Evolutionary conservation across 2,329 filamentous ascomycete genomes (phyloP).

Genomic region (Penicillium sp.): DNA sequence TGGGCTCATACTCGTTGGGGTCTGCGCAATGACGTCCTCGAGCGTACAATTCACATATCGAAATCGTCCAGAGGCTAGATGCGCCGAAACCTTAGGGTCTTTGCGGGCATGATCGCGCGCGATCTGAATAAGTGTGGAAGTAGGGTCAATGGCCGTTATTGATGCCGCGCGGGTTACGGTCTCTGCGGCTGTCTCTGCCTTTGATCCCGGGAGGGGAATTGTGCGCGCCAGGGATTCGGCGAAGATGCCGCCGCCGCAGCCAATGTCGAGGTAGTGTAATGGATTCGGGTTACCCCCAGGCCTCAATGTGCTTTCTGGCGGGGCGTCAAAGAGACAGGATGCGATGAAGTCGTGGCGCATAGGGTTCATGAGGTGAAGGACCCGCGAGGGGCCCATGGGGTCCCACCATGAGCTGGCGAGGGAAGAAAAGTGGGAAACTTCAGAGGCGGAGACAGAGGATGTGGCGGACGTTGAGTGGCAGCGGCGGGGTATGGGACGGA

Average conservation of each 20-base stretch:
- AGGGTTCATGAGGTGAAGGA: constrained; percentile 98
- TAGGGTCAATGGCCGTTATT: constrained; percentile 53
- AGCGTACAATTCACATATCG: constrained; percentile 77
- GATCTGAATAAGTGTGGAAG: constrained; percentile 56
- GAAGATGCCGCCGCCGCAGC: constrained; percentile 96
- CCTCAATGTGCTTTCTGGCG: constrained; percentile 25
- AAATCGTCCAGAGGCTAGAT: constrained; percentile 60
- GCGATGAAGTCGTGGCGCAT: constrained; percentile 91
- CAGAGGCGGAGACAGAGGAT: constrained; percentile 81
- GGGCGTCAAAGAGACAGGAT: constrained; percentile 62
- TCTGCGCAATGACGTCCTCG: constrained; percentile 55
- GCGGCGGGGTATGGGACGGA: constrained; percentile 20
- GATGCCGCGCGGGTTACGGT: constrained; percentile 45
- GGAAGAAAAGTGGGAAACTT: constrained; percentile 92
- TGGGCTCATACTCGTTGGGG: not conserved
- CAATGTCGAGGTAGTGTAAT: constrained; percentile 80
- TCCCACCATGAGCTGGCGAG: constrained; percentile 98
- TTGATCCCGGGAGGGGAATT: constrained; percentile 31
- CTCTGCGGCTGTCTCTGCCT: constrained; percentile 25
- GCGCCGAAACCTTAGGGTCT: constrained; percentile 68
- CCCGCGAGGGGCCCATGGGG: constrained; percentile 85
- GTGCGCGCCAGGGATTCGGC: constrained; percentile 67
- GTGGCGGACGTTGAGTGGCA: constrained; percentile 35
- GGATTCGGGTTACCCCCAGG: constrained; percentile 30
- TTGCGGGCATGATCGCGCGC: constrained; percentile 75